A percentile compares a stretch with the other conserved stretches of the same genome.
These are phyloP conservation scores for Aspergillus clavatus DNA, from an alignment of 2,329 filamentous ascomycete species.

Conservation along the genomic window DNA sequence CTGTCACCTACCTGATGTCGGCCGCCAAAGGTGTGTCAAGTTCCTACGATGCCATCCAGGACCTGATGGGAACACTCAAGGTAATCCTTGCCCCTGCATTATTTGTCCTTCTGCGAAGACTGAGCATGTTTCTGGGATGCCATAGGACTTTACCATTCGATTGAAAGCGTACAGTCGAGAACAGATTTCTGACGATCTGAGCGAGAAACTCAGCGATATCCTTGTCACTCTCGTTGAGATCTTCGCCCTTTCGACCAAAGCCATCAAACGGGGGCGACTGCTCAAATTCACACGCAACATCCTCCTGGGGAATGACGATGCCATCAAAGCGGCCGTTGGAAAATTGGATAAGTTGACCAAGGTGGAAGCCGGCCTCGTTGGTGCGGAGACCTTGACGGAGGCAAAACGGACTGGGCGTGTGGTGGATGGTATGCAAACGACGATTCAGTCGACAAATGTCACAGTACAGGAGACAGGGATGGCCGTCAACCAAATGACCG, in stretches of 20 bases:
- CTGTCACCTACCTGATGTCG: constrained; percentile 42
- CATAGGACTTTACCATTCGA: constrained; percentile 10
- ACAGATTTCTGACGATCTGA: constrained; percentile 7
- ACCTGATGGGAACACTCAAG: constrained; percentile 38
- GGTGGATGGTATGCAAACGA: constrained; percentile 4
- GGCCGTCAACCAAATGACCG: constrained; percentile 6
- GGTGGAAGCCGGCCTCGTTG: constrained; percentile 41
- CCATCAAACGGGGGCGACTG: constrained; percentile 38
- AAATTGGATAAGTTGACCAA: constrained; percentile 41
- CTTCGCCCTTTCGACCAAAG: constrained; percentile 42
- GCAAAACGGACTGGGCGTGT: constrained; percentile 5
- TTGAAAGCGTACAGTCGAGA: constrained; percentile 7
- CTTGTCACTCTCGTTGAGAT: constrained; percentile 45
- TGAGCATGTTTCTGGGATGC: background rate
- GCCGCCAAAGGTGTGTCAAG: constrained; percentile 45
- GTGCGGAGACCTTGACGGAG: constrained; percentile 27
- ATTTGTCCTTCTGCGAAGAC: background rate
- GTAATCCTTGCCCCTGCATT: background rate
- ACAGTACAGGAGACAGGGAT: constrained; percentile 5
- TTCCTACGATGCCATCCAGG: constrained; percentile 44
- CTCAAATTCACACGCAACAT: constrained; percentile 41
- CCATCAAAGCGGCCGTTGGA: constrained; percentile 38
- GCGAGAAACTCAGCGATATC: constrained; percentile 40
- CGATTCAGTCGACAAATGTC: constrained; percentile 1
- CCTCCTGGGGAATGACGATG: constrained; percentile 39